These are phyloP conservation scores for Mortierella alpina DNA, from an alignment of 192 early-diverging fungal species.

Conservation along the genomic window DNA sequence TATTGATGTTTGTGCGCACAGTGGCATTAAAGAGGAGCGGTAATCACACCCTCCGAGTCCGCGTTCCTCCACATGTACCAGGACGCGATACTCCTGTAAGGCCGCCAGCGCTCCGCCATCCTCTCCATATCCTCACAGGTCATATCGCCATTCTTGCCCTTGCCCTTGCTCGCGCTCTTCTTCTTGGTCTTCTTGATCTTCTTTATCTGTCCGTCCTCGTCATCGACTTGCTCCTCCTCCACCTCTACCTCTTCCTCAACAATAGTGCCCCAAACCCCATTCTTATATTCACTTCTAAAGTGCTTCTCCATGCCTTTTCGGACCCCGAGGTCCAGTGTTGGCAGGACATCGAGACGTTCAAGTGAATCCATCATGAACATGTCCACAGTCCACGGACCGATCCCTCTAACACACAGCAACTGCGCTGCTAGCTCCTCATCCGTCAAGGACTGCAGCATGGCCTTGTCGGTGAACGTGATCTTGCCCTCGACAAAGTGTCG, in stretches of 20 bases:
- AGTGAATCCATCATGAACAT: constrained; percentile 53
- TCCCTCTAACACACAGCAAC: constrained; percentile 41
- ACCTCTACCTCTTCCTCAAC: neutral
- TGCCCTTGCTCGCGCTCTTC: constrained; percentile 22
- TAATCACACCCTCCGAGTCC: constrained; percentile 6
- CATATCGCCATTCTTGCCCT: constrained; percentile 45
- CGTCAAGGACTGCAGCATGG: constrained; percentile 19
- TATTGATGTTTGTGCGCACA: neutral
- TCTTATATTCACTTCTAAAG: constrained; percentile 32
- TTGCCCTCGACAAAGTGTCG: constrained; percentile 43
- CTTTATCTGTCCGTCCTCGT: neutral
- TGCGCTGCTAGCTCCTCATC: constrained; percentile 39
- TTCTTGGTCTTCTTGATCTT: constrained; percentile 1
- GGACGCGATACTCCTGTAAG: constrained; percentile 41
- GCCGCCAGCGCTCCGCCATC: constrained; percentile 49
- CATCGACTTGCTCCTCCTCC: neutral
- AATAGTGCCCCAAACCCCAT: constrained; percentile 36
- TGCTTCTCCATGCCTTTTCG: constrained; percentile 47
- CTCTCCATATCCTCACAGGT: constrained; percentile 38
- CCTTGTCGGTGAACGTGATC: constrained; percentile 41
- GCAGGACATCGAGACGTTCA: constrained; percentile 38
- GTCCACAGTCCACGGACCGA: constrained; percentile 48
- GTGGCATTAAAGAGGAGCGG: constrained; percentile 21
- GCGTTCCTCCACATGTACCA: constrained; percentile 53
- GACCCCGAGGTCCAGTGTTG: constrained; percentile 37